A percentile compares a stretch with the other conserved stretches of the same genome.
These are phyloP conservation scores for Nicotiana attenuata DNA, from an alignment of 257 asterid genomes.

Conservation along the genomic window DNA sequence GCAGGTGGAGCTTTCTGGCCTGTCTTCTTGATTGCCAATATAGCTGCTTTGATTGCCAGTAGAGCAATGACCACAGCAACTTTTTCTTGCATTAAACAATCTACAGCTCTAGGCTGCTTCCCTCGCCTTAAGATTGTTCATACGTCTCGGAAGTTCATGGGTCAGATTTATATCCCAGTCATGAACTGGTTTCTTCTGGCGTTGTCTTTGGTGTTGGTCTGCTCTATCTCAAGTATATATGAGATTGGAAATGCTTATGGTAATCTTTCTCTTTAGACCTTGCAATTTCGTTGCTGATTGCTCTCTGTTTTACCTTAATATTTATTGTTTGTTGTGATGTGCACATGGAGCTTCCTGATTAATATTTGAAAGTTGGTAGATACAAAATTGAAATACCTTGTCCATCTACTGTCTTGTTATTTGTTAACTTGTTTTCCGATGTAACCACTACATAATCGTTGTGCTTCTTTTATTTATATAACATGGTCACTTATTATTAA, in stretches of 20 bases:
- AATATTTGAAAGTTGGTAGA: conserved; percentile 1
- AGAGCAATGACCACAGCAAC: conserved; percentile 97
- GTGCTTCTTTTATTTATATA: background rate
- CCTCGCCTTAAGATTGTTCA: conserved; percentile 96
- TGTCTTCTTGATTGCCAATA: conserved; percentile 77
- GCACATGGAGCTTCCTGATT: background rate
- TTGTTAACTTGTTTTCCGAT: background rate
- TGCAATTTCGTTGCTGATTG: conserved; percentile 7
- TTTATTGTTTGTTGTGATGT: background rate
- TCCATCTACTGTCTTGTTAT: background rate
- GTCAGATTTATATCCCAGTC: conserved; percentile 95
- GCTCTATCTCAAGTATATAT: conserved; percentile 78
- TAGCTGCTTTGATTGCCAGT: conserved; percentile 98
- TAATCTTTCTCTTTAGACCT: conserved; percentile 29
- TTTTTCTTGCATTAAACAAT: conserved; percentile 91
- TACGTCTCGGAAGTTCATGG: conserved; percentile 93
- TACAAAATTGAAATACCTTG: background rate
- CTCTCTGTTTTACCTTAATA: background rate
- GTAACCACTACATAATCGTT: background rate
- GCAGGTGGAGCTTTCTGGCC: conserved; percentile 98
- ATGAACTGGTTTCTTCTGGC: conserved; percentile 94
- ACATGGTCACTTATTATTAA: background rate
- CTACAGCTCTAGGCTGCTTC: conserved; percentile 94
- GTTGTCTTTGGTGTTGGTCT: conserved; percentile 67
- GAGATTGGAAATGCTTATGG: conserved; percentile 99